Evolutionary conservation across 2,329 filamentous ascomycete species (phyloP).

Genomic region (Thermothelomyces thermophilus): DNA sequence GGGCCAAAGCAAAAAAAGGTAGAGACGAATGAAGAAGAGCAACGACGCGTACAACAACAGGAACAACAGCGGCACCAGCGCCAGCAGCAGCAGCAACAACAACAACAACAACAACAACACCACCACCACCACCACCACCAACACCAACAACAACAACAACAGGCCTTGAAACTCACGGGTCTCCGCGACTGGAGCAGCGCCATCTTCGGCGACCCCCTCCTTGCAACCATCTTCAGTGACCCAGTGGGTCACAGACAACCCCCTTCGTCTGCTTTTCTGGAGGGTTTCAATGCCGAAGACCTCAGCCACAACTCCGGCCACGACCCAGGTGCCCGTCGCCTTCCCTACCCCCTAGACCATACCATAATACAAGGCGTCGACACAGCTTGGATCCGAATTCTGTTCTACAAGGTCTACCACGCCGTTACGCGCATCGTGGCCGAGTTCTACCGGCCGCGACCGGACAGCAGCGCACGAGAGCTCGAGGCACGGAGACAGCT

Average conservation of each 20-base stretch:
- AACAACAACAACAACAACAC: conserved; percentile 4
- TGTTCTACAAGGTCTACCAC: conserved; percentile 55
- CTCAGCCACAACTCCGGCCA: neutral
- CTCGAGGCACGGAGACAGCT: conserved; percentile 47
- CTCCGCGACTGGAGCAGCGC: conserved; percentile 54
- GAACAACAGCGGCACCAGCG: no score
- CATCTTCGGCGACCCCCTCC: conserved; percentile 53
- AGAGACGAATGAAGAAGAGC: neutral
- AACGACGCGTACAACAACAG: no score
- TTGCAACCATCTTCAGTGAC: conserved; percentile 44
- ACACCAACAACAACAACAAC: conserved; percentile 4
- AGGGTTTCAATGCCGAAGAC: conserved; percentile 3
- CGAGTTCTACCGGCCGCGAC: conserved; percentile 48
- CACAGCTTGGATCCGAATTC: conserved; percentile 40
- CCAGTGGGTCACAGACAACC: conserved; percentile 11
- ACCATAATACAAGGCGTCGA: conserved; percentile 37
- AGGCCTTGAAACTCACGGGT: conserved; percentile 37
- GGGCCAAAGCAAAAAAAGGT: conserved; percentile 39
- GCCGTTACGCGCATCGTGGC: conserved; percentile 45
- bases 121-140: conserved; percentile 1
- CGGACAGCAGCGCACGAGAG: conserved; percentile 44
- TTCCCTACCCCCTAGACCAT: conserved; percentile 1
- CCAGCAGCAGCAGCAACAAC: no score
- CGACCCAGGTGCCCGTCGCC: neutral
- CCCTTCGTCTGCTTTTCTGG: conserved; percentile 4